Conservation (phyloP, 208 protist genomes). For the Crithidia sp. region DNA sequence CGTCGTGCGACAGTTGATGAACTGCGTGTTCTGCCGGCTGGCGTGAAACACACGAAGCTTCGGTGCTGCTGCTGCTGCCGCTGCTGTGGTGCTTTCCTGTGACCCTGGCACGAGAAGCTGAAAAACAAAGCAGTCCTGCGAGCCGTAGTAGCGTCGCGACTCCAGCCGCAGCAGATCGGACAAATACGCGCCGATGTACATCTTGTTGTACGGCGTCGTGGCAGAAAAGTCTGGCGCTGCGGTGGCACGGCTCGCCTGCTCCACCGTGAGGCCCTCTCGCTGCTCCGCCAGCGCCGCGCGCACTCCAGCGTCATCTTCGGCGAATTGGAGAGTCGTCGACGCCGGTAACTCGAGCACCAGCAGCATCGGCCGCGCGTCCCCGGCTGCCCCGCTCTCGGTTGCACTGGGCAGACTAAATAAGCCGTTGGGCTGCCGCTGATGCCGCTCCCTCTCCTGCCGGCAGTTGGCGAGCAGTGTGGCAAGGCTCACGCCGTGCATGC, state of each 20-base stretch:
- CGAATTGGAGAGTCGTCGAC: slow-evolving; percentile 42
- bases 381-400: neutral
- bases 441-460: slow-evolving; percentile 40
- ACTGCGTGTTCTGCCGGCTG: slow-evolving; percentile 66
- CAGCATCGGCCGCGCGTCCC: slow-evolving; percentile 49
- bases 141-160: slow-evolving; percentile 73
- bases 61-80: slow-evolving; percentile 16
- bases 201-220: slow-evolving; percentile 12
- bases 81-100: neutral
- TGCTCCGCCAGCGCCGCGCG: slow-evolving; percentile 20
- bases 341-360: slow-evolving; percentile 62
- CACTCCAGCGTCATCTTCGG: slow-evolving; percentile 45
- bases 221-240: neutral
- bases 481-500: slow-evolving; percentile 67
- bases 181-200: slow-evolving; percentile 72
- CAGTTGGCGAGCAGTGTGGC: slow-evolving; percentile 57
- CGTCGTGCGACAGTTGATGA: slow-evolving; percentile 55
- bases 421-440: slow-evolving; percentile 4
- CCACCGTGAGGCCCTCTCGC: neutral
- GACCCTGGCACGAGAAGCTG: slow-evolving; percentile 54
- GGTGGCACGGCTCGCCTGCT: neutral
- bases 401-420: slow-evolving; percentile 6
- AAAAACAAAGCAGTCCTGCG: slow-evolving; percentile 75
- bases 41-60: slow-evolving; percentile 49
- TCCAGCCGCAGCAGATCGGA: slow-evolving; percentile 51